Conservation (phyloP, 2,329 filamentous ascomycete genomes). For the Sclerotinia spermophila region DNA sequence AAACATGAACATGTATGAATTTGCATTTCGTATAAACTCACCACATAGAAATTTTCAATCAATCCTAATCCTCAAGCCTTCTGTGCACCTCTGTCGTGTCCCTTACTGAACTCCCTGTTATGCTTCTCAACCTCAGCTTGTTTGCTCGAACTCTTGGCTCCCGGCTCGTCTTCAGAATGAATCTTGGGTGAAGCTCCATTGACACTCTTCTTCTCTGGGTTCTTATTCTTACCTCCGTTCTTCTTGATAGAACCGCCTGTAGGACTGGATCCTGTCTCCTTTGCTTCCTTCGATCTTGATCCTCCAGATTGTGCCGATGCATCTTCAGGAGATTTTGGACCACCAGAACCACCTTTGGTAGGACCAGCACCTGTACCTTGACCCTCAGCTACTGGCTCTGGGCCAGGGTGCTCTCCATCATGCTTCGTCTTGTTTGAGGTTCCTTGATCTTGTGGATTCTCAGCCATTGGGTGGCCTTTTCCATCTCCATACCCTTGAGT, state of each 20-base stretch:
- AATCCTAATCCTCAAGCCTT: conserved; percentile 49
- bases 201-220: neutral
- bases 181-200: conserved; percentile 24
- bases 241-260: conserved; percentile 31
- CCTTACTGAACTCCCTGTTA: conserved; percentile 54
- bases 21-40: conserved; percentile 21
- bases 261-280: conserved; percentile 39
- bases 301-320: conserved; percentile 41
- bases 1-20: neutral
- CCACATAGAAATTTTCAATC: conserved; percentile 53
- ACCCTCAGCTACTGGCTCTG: conserved; percentile 41
- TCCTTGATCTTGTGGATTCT: conserved; percentile 41
- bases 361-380: conserved; percentile 40
- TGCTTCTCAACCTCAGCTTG: conserved; percentile 55
- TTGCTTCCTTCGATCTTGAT: conserved; percentile 41
- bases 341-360: conserved; percentile 36
- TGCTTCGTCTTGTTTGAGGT: conserved; percentile 36
- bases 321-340: conserved; percentile 32
- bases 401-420: conserved; percentile 44
- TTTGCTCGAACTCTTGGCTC: conserved; percentile 42
- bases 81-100: conserved; percentile 46
- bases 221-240: conserved; percentile 29
- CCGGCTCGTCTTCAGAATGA: conserved; percentile 26
- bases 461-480: conserved; percentile 39
- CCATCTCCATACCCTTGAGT: conserved; percentile 43